Percentiles rank a stretch among this genome's conserved stretches.
Conservation (phyloP, 2,329 filamentous ascomycete genomes). For the Trichothecium roseum region DNA sequence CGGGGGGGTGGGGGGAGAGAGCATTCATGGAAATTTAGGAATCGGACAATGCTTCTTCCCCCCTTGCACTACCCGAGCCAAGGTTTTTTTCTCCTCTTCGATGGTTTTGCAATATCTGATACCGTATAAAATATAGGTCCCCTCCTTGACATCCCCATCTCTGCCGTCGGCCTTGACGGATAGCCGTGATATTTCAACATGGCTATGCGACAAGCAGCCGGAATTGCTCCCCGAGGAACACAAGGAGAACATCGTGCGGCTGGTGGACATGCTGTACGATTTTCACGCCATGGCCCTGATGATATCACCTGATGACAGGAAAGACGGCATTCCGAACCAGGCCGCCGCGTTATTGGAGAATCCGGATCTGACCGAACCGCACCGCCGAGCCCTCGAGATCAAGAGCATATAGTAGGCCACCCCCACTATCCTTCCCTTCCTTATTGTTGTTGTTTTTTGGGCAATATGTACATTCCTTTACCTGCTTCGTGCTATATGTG, state of each 20-base stretch:
- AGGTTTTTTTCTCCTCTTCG: neutral
- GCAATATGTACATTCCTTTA: no score
- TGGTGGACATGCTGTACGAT: constrained; percentile 15
- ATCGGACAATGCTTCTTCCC: no score
- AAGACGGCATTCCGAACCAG: constrained; percentile 15
- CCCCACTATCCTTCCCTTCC: no score
- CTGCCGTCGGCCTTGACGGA: constrained; percentile 13
- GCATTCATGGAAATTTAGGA: no score
- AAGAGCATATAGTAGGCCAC: constrained; percentile 18
- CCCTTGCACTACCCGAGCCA: no score
- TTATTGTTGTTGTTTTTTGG: neutral
- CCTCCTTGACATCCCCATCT: constrained; percentile 14
- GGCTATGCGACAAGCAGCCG: constrained; percentile 17
- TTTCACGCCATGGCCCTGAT: constrained; percentile 15
- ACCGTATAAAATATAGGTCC: constrained; percentile 12
- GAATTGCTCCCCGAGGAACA: constrained; percentile 15
- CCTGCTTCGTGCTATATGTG: neutral
- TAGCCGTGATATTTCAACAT: constrained; percentile 15
- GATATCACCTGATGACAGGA: constrained; percentile 11
- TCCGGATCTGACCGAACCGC: constrained; percentile 12
- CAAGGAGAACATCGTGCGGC: constrained; percentile 9
- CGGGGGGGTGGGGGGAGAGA: no score
- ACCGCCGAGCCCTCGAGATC: constrained; percentile 18
- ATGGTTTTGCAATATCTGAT: neutral
- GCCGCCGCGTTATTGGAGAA: constrained; percentile 18